Conservation (phyloP, 2,329 filamentous ascomycete species). For the Ascomycota sp. region DNA sequence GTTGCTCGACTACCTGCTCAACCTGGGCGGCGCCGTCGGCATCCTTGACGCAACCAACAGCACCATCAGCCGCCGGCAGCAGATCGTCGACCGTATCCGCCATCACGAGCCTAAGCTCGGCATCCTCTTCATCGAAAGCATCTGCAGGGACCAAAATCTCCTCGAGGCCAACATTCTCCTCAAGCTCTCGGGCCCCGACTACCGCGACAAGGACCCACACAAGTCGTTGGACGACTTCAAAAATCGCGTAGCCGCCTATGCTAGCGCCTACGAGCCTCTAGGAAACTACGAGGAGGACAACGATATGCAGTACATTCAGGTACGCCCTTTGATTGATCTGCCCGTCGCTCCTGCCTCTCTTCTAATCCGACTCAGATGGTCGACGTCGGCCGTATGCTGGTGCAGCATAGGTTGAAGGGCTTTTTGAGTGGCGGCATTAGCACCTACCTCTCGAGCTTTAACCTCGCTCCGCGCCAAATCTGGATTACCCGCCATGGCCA, state of each 20-base stretch:
- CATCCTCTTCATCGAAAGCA: conserved; percentile 86
- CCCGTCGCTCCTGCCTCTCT: too few species aligned
- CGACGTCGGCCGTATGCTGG: conserved; percentile 84
- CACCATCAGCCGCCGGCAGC: conserved; percentile 65
- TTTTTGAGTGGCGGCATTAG: conserved; percentile 86
- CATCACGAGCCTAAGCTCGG: conserved; percentile 69
- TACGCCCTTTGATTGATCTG: too few species aligned
- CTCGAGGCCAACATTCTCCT: conserved; percentile 93
- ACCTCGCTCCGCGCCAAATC: conserved; percentile 83
- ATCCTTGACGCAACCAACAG: conserved; percentile 97
- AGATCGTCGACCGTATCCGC: conserved; percentile 68
- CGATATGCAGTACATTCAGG: conserved; percentile 82
- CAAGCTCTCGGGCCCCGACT: conserved; percentile 89
- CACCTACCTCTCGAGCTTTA: conserved; percentile 92
- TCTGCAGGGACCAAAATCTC: conserved; percentile 67
- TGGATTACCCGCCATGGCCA: conserved; percentile 96
- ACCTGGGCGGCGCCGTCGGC: conserved; percentile 67
- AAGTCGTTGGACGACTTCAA: conserved; percentile 81
- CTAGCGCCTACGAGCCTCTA: conserved; percentile 80
- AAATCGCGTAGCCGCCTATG: conserved; percentile 76
- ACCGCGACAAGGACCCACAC: conserved; percentile 77
- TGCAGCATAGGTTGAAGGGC: conserved; percentile 75
- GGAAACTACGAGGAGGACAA: conserved; percentile 81
- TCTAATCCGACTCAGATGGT: conserved; percentile 79
- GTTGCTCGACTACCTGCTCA: conserved; percentile 70